Evolutionary conservation across 1,284 basidiomycete genomes (phyloP), one percentile per base, ranked within the genome.

Genomic region (Testicularia cyperi): DNA sequence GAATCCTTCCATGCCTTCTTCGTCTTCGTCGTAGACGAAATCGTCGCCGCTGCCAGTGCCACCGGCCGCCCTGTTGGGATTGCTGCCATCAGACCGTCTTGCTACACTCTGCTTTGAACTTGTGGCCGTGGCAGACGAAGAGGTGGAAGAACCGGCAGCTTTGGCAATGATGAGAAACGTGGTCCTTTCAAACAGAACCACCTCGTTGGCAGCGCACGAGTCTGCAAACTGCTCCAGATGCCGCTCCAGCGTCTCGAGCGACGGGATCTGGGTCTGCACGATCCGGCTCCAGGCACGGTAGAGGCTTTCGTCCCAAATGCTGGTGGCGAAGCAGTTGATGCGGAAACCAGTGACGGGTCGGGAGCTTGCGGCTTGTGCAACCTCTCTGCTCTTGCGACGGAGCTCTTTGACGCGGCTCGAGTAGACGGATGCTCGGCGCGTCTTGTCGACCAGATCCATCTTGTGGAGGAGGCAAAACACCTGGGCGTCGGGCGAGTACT

Each of bases 271-370:
- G 9, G 90, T 91, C 71, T 96, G 91, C 7, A 99, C 91, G 62
- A 99, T 95, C 55, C 85, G 85, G 20, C 95, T 97, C 95, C 94
- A 98, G 9, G 95, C 94, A 89, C 96, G 25, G 81, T 98, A 99
- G 34, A 99, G 79, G 58, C 88, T 92, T 78, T 98, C 94, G 77
- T 99, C 92, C 80, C 92, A 96, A 62, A 98, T 98, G 69, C 88
- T 92, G 18, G 94, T 98, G n/a, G 88, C 89, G 70, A 92, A 92
- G 18, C 77, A 73, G 3, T 80, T 74, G 38, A 58, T 70, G 29
- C 58, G 77, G 66, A 52, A 70, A 38, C 46, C 51, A 7, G 49
- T 31, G 12, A 82, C 66, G 83, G 78, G 45, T 20, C 38, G 26
- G 18, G 39, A 31, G 19, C 44, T 33, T 20, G 61, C 55, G 9